Evolutionary conservation across 805 yeast species (phyloP).

Genomic region (Metschnikowia proteae): DNA sequence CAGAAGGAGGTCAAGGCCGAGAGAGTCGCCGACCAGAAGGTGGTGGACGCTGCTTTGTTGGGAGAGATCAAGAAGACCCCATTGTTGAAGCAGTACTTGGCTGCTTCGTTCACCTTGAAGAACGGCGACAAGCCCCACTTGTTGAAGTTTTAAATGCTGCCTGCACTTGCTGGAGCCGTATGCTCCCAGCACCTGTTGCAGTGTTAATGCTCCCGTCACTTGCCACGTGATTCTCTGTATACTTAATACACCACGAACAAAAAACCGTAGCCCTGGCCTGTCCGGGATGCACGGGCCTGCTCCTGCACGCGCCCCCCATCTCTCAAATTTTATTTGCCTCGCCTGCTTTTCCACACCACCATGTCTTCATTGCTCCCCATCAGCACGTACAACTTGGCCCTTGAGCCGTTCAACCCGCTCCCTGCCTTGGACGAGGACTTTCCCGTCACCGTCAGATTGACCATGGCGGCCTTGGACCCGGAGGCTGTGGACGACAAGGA

Average conservation of each 20-base stretch:
- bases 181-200: background rate
- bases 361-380: conserved; percentile 80
- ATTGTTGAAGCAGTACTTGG: conserved; percentile 92
- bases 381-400: conserved; percentile 80
- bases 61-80: conserved; percentile 96
- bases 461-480: conserved; percentile 95
- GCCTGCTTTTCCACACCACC: conserved; percentile 1
- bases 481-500: conserved; percentile 75
- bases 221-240: conserved; percentile 13
- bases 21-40: conserved; percentile 95
- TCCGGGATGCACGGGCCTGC: too few relatives aligned
- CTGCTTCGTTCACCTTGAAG: conserved; percentile 94
- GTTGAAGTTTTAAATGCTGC: conserved; percentile 76
- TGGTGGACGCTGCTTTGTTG: conserved; percentile 87
- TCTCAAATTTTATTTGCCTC: conserved; percentile 4
- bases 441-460: conserved; percentile 86
- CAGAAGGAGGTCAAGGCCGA: conserved; percentile 88
- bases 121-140: conserved; percentile 98
- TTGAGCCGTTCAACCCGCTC: conserved; percentile 82
- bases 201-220: background rate
- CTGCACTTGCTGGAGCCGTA: too few relatives aligned
- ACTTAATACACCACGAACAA: conserved; percentile 20
- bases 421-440: conserved; percentile 83
- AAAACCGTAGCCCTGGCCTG: background rate
- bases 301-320: background rate